phyloP scores from a whole-genome alignment of 768 basidiomycete species.

The Asterophora lycoperdoides region DNA sequence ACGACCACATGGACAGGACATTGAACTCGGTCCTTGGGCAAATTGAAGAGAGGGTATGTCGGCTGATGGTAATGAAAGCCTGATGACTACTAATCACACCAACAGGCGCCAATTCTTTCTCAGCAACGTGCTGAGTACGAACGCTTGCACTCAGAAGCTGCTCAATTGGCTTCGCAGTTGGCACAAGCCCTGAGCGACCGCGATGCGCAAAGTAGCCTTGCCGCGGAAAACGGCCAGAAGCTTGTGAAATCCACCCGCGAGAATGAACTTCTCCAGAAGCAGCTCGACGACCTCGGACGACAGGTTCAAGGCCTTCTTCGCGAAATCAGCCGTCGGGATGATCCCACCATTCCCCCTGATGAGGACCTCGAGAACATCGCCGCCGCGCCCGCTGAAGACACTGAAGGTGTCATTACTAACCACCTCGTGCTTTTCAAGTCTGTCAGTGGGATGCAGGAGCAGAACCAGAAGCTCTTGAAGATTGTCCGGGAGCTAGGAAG shows the following conservation, averaged over 20 bases:
- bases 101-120: constrained; percentile 81
- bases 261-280: constrained; percentile 64
- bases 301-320: constrained; percentile 81
- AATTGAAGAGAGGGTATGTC: constrained; percentile 62
- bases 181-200: constrained; percentile 71
- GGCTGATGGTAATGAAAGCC: constrained; percentile 42
- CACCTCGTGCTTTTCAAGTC: constrained; percentile 85
- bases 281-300: constrained; percentile 76
- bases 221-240: constrained; percentile 62
- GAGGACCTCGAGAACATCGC: constrained; percentile 50
- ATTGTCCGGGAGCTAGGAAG: constrained; percentile 78
- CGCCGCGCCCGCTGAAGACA: constrained; percentile 43
- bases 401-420: constrained; percentile 81
- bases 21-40: constrained; percentile 78
- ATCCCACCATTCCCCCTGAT: constrained; percentile 76
- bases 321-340: constrained; percentile 76
- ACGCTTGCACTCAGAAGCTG: constrained; percentile 72
- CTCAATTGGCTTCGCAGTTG: constrained; percentile 78
- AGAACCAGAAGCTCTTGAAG: constrained; percentile 85
- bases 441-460: constrained; percentile 76
- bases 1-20: constrained; percentile 78
- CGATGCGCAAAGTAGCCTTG: constrained; percentile 53
- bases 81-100: background rate
- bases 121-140: constrained; percentile 91
- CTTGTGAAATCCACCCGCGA: constrained; percentile 54